Evolutionary conservation across 192 early-diverging fungal species (phyloP), one percentile per base, ranked within the genome.

Genomic region (Glomus cerebriforme): DNA sequence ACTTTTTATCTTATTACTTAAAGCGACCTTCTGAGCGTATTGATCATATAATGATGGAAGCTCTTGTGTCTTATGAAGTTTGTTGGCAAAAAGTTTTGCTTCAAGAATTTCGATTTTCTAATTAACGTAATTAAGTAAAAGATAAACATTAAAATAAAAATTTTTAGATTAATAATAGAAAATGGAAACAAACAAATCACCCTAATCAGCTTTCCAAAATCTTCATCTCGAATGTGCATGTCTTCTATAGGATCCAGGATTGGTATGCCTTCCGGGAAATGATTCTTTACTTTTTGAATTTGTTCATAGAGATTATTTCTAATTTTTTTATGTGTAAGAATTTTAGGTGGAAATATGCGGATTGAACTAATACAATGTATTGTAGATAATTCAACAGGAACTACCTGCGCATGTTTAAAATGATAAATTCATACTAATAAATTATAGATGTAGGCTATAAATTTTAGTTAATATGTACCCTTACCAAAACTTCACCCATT

Each of bases 221-320:
- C 88, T 65, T 89, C 86, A 60, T 97, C 96, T 65, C 82, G 88
- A 78, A 99, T 97, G 34, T 86, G 85, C 95, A 99, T 97, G 73
- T 99, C 95, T 59, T 90, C 88, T 43, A 97, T 84, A 19, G 97
- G 96, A 80, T 99, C 96, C 81, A 99, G 82, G n/a, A 91, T 80
- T n/a, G 96, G 96, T 19, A 96, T 84, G 0, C 92, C 92, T 45
- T 92, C 88, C 6, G 87, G 85, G 69, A 97, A 93, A 31, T 94
- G 89, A 74, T 83, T 85, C 49, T 90, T 80, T 1, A 96, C 90
- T 83, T 96, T 94, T 62, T 86, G 75, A 9, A 99, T 71, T 22
- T 86, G 91, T 63, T 91, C 91, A 60, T 88, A 83, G 67, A 93
- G 84, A 73, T 92, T 85, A 37, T 93, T 87, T 45, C 83, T 83